Conservation (phyloP, 163 green algal genomes). For the Picocystis sp. region DNA sequence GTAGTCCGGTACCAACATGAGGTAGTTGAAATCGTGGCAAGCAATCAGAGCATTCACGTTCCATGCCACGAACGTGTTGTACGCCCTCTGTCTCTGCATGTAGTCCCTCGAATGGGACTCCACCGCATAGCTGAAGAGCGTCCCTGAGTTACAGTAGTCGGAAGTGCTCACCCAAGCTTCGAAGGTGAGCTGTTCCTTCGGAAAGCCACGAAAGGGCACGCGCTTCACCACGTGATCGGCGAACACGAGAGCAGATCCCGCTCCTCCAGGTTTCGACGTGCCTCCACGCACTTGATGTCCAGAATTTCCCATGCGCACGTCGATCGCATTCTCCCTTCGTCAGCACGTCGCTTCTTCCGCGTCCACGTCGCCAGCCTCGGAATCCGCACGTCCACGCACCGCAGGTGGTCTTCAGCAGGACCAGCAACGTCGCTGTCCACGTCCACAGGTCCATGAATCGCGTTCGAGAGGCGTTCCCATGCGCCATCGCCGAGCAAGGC, state of each 20-base stretch:
- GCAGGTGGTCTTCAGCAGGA: too few species aligned
- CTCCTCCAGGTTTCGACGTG: slow-evolving; percentile 7
- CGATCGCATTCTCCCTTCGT: too few species aligned
- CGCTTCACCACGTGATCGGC: slow-evolving; percentile 2
- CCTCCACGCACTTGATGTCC: not conserved
- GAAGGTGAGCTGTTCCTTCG: slow-evolving; percentile 54
- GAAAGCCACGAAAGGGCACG: slow-evolving; percentile 29
- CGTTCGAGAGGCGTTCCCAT: too few species aligned
- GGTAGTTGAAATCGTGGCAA: slow-evolving; percentile 61
- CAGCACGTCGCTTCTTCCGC: too few species aligned
- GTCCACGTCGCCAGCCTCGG: too few species aligned
- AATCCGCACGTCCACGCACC: too few species aligned
- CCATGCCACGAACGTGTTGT: slow-evolving; percentile 76
- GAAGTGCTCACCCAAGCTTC: slow-evolving; percentile 67
- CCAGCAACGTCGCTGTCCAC: too few species aligned
- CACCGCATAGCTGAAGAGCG: slow-evolving; percentile 60
- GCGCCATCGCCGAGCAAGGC: too few species aligned
- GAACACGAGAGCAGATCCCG: slow-evolving; percentile 7
- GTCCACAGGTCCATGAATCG: too few species aligned
- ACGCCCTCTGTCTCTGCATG: slow-evolving; percentile 27
- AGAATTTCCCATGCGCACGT: too few species aligned
- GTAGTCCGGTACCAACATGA: slow-evolving; percentile 11
- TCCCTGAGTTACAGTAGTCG: slow-evolving; percentile 57
- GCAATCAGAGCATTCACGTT: slow-evolving; percentile 45
- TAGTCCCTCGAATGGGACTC: slow-evolving; percentile 30